Evolutionary conservation across 495 filamentous ascomycete genomes (phyloP), one percentile per base, ranked within the genome.

Genomic region (Diplogelasinospora grovesii): DNA sequence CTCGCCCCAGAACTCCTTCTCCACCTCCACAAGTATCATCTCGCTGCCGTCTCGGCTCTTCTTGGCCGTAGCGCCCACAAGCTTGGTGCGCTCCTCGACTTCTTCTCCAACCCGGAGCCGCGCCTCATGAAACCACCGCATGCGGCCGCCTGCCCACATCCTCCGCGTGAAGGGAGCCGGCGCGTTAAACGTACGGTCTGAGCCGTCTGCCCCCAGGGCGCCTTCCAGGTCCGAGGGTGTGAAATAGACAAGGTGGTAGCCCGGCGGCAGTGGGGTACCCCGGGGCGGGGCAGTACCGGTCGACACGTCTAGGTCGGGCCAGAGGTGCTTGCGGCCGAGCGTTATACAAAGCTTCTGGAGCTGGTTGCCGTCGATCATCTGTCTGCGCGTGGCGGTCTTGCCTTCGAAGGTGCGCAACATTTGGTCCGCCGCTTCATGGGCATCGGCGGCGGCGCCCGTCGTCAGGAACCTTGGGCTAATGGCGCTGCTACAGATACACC

Each of bases 121-220:
- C 5, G 15, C 33, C 2, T 25, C 33, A 8, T 27, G 10, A 11
- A 19, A 11, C 75, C 74, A 81, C n/a, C 50, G 36, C 18, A 81
- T 64, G 41, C 72, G 62, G 0, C 81, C 80, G 15, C 79, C 81
- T 1, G 81, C 79, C 80, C 80, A 83, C 79, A 85, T 83, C 10
- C 80, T 72, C 16, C 78, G 58, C 4, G 75, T 82, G 36, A 79
- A 85, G 0, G 79, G 77, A 6, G 57, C 31, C 0, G 70, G 64
- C 0, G 81, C 73, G 40, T 77, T 80, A 45, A 78, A 80, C 0
- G 67, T 70, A 1, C 55, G 49, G 58, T 83, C 80, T 11, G 76
- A 78, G 25, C 79, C 79, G 59, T 85, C 81, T 3, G 43, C 42
- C 0, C 76, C 75, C 3, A 85, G 65, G 3, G 72, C 66, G 5